phyloP scores from a whole-genome alignment of 805 yeast genomes.

The Clavispora santaluciae region DNA sequence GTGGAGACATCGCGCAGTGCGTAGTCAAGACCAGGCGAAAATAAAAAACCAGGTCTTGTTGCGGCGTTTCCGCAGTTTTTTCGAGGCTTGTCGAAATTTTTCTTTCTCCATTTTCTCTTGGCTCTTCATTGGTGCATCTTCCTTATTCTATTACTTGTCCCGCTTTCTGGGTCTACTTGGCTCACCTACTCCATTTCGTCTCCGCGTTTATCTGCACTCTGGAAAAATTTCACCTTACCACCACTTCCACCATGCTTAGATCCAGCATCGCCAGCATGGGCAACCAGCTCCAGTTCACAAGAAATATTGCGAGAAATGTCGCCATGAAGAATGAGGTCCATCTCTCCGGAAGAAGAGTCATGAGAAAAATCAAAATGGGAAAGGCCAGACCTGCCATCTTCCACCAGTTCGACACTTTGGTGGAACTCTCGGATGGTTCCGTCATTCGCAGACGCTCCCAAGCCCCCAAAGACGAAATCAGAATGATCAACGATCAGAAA shows the following conservation, averaged over 20 bases:
- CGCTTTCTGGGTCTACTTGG: too few relatives aligned
- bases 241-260: slow-evolving; percentile 3
- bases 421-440: slow-evolving; percentile 94
- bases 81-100: too few relatives aligned
- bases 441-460: slow-evolving; percentile 79
- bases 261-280: neutral
- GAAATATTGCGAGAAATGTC: slow-evolving; percentile 14
- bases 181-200: too few relatives aligned
- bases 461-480: slow-evolving; percentile 79
- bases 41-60: too few relatives aligned
- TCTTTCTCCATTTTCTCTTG: too few relatives aligned
- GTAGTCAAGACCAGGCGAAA: too few relatives aligned
- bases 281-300: slow-evolving; percentile 8
- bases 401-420: slow-evolving; percentile 79
- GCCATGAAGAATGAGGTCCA: slow-evolving; percentile 35
- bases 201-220: neutral
- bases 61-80: too few relatives aligned
- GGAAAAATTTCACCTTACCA: slow-evolving; percentile 4
- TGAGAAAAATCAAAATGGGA: slow-evolving; percentile 67
- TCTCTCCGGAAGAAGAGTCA: slow-evolving; percentile 51
- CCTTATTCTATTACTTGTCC: too few relatives aligned
- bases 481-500: slow-evolving; percentile 86
- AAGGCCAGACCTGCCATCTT: slow-evolving; percentile 92
- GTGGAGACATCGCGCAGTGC: too few relatives aligned
- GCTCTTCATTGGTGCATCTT: too few relatives aligned